phyloP scores from a whole-genome alignment of 305 asterid species.

The Fraxinus platypoda region DNA sequence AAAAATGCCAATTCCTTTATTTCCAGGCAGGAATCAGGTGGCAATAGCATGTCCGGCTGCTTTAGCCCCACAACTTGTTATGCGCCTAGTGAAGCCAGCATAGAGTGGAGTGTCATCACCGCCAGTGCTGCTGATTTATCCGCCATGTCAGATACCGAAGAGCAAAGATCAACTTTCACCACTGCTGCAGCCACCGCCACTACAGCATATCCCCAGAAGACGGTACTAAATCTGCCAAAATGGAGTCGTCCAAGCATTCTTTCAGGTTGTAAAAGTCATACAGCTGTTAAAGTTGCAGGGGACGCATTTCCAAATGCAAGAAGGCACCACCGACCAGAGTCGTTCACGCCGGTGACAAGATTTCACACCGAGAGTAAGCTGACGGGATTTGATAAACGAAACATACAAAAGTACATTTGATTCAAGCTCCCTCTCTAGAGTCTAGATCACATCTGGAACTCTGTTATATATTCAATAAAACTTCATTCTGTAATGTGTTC shows the following conservation, averaged over 20 bases:
- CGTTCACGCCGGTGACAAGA: slow-evolving; percentile 39
- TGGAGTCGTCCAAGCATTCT: slow-evolving; percentile 50
- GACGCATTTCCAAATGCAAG: slow-evolving; percentile 37
- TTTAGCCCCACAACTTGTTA: slow-evolving; percentile 42
- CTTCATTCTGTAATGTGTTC: neutral
- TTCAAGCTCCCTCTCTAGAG: slow-evolving; percentile 26
- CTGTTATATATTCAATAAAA: slow-evolving; percentile 27
- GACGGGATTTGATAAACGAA: slow-evolving; percentile 35
- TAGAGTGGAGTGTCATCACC: slow-evolving; percentile 86
- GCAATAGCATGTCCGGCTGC: slow-evolving; percentile 32
- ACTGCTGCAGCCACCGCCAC: neutral
- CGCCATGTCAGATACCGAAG: slow-evolving; percentile 54
- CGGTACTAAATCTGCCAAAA: slow-evolving; percentile 28
- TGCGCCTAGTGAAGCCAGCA: slow-evolving; percentile 86
- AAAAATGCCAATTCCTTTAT: slow-evolving; percentile 40
- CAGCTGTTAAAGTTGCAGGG: slow-evolving; percentile 64
- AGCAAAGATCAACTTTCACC: slow-evolving; percentile 19
- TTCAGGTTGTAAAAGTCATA: slow-evolving; percentile 66
- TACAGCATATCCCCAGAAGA: slow-evolving; percentile 9
- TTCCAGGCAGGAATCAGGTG: slow-evolving; percentile 47
- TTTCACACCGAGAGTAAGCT: slow-evolving; percentile 43
- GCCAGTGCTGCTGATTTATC: slow-evolving; percentile 84
- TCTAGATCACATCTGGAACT: slow-evolving; percentile 8
- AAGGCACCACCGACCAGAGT: slow-evolving; percentile 28
- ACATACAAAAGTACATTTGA: slow-evolving; percentile 33